Evolutionary conservation across 2,329 filamentous ascomycete species (phyloP).

Genomic region (Pseudogymnoascus sp.): DNA sequence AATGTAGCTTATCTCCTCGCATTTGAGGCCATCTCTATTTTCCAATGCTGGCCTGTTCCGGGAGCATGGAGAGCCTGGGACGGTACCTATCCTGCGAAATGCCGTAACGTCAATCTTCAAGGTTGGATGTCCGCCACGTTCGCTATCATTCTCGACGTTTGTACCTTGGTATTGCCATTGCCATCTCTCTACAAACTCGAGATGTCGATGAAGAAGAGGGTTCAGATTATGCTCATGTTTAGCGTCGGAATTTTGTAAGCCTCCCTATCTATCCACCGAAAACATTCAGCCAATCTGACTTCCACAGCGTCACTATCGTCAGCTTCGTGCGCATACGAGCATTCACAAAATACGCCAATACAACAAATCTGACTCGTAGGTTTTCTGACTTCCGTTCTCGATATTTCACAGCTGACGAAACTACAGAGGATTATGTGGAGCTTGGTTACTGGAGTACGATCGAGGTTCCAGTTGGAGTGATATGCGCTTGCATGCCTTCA

Average conservation of each 20-base stretch:
- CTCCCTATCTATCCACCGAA: not conserved
- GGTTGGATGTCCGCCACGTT: constrained; percentile 45
- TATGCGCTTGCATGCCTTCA: constrained; percentile 23
- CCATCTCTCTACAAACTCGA: constrained; percentile 36
- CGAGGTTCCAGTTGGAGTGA: constrained; percentile 22
- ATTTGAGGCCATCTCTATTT: constrained; percentile 32
- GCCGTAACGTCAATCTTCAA: constrained; percentile 41
- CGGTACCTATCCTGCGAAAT: constrained; percentile 37
- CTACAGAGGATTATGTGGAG: constrained; percentile 17
- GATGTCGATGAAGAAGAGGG: constrained; percentile 40
- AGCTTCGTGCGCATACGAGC: constrained; percentile 21
- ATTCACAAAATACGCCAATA: constrained; percentile 19
- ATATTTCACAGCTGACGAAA: not conserved
- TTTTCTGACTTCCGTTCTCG: not conserved
- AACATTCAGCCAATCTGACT: not conserved
- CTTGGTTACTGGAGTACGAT: constrained; percentile 19
- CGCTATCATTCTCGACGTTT: constrained; percentile 44
- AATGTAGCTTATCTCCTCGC: constrained; percentile 25
- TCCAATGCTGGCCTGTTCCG: constrained; percentile 43
- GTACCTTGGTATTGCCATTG: constrained; percentile 44
- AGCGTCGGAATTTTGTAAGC: constrained; percentile 36
- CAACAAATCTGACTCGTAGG: constrained; percentile 19
- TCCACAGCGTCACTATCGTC: constrained; percentile 21
- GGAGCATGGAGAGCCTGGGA: constrained; percentile 49
- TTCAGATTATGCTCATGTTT: constrained; percentile 44